These are phyloP conservation scores for Eimeria maxima DNA, from an alignment of 169 alveolate genomes.

Conservation along the genomic window DNA sequence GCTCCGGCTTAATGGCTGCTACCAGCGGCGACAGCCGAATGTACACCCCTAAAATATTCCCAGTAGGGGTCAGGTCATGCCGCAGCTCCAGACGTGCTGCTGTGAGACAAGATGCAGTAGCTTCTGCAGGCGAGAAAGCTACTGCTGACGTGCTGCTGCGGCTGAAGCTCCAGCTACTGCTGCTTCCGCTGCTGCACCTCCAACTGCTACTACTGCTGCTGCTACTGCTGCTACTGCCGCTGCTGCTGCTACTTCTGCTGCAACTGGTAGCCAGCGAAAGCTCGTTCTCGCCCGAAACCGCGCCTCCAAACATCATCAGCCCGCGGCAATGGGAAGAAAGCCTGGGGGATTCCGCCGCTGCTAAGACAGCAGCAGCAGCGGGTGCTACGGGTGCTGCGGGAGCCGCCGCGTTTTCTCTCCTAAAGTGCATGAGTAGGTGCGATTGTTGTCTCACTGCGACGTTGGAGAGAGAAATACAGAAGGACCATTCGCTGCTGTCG, in stretches of 20 bases:
- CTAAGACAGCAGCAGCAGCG: constrained; percentile 18
- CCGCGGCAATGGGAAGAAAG: constrained; percentile 28
- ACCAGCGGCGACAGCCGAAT: constrained; percentile 81
- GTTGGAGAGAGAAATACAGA: constrained; percentile 85
- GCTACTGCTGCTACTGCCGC: constrained; percentile 47
- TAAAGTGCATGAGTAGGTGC: constrained; percentile 78
- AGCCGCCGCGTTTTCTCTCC: constrained; percentile 37
- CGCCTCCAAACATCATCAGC: constrained; percentile 31
- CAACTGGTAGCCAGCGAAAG: background rate
- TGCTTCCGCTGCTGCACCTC: background rate
- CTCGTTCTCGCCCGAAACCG: background rate
- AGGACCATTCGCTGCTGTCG: constrained; percentile 87
- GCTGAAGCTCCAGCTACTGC: background rate
- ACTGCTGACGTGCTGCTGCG: background rate
- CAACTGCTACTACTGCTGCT: background rate
- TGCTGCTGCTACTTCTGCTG: constrained; percentile 11
- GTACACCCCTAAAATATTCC: constrained; percentile 74
- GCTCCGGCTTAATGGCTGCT: constrained; percentile 70
- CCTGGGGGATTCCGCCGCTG: constrained; percentile 29
- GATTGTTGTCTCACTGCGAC: constrained; percentile 83
- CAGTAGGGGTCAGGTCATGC: constrained; percentile 75
- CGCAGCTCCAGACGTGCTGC: constrained; percentile 80
- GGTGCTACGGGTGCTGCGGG: constrained; percentile 30
- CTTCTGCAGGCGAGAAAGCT: background rate
- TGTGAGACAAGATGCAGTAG: background rate